Evolutionary conservation across 2,329 filamentous ascomycete species (phyloP).

Genomic region (Aspergillus calidoustus): DNA sequence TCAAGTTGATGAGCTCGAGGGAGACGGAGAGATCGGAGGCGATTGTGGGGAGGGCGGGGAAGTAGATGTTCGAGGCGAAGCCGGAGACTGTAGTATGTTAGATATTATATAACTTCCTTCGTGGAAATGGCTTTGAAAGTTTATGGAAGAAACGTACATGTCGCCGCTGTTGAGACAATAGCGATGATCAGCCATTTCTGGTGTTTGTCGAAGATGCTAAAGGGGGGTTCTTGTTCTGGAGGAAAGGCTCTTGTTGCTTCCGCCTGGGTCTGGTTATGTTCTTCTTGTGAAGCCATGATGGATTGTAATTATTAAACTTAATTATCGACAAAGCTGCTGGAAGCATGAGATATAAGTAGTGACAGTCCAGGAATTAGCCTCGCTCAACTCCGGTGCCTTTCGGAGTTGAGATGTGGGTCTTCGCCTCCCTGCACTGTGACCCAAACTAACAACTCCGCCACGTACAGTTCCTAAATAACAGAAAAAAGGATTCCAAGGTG

Average conservation of each 20-base stretch:
- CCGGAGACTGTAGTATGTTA: slow-evolving; percentile 38
- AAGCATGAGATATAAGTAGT: not conserved
- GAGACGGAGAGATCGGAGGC: slow-evolving; percentile 47
- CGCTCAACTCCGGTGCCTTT: not conserved
- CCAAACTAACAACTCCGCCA: not conserved
- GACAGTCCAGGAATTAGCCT: not conserved
- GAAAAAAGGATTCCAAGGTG: too few species aligned
- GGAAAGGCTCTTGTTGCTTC: not conserved
- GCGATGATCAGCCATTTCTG: slow-evolving; percentile 56
- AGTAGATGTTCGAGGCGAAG: slow-evolving; percentile 54
- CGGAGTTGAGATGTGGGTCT: slow-evolving; percentile 9
- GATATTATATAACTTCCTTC: not conserved
- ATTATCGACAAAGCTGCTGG: too few species aligned
- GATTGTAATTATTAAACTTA: not conserved
- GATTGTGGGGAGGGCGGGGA: slow-evolving; percentile 50
- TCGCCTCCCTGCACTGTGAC: too few species aligned
- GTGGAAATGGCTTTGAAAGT: not conserved
- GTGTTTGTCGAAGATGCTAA: slow-evolving; percentile 56
- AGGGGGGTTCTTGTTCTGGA: slow-evolving; percentile 37
- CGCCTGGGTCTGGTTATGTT: not conserved
- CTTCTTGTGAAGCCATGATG: not conserved
- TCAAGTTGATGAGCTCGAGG: slow-evolving; percentile 46
- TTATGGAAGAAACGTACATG: slow-evolving; percentile 44
- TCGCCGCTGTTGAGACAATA: slow-evolving; percentile 56
- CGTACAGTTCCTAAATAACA: slow-evolving; percentile 10